Evolutionary conservation across 73 alveolate species (phyloP), one percentile per base, ranked within the genome.

Genomic region (Paramecium primaurelia): DNA sequence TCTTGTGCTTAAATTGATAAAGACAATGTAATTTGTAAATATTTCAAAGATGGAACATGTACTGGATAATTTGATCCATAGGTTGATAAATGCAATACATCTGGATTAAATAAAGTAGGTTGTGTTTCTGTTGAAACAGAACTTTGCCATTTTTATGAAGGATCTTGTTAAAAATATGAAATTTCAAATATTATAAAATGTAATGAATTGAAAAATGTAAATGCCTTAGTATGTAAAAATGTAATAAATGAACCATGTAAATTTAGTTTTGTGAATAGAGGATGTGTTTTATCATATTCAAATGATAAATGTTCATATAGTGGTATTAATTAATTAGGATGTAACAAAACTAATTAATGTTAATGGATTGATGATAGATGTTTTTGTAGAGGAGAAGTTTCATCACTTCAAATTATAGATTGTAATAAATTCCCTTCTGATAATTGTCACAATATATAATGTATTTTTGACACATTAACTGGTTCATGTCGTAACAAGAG

Each of bases 31-130:
- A 42, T 47, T 9, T 80, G 91, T 47, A 42, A 26, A 9, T 80
- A 80, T 45, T 71, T 1, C 8, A 28, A 36, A 45, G 73, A 45
- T 45, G 75, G 75, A 12, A 8, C 28, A 20, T 80, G 91, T 25
- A 49, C 75, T 25, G 58, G 30, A 26, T 47, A 11, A 4, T 44
- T 80, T 80, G 91, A 80, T 22, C n/a, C 18, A 11, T 26, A 20
- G 9, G 54, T 80, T 10, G 47, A 45, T 28, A 80, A 34, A 9
- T 80, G 91, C 28, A 47, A 2, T 44, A 42, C 91, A 38, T 26
- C 77, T n/a, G 91, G 91, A 12, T 49, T 80, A 25, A 80, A 80
- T 45, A 26, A 10, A 80, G 8, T 25, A 12, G 91, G 77, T 45
- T 80, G 91, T 49, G n/a, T 47, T 26, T 47, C 12, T 9, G 49